Evolutionary conservation across 176 grass and related monocot genomes (phyloP), one percentile per base, ranked within the genome.

Genomic region (Pontederia crassipes): DNA sequence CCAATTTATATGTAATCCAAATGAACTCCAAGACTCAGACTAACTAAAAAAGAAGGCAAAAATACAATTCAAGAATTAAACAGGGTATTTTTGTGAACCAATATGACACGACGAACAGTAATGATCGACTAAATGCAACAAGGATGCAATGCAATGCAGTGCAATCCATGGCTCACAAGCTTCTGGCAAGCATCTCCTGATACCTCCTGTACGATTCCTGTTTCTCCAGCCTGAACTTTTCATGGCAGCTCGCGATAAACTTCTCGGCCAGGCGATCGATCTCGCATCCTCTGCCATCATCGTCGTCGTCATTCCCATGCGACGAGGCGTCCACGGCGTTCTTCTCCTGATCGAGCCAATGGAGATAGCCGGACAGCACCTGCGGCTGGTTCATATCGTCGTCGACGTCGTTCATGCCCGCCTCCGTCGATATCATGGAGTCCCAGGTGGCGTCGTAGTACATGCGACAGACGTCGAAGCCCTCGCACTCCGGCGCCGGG

Each of bases 181-280:
- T 35, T 35, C 29, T 35, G 29, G 29, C 29, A 35, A 35, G 29
- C 29, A 35, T 35, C 29, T 35, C 29, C 71, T 88, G 78, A 24
- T 78, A 81, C 77, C 90, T 81, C 77, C 87, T 81, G 57, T 88
- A 91, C 9, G 92, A 97, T 56, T 97, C 87, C 77, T 97, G 92
- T 70, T 91, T 91, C 84, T 97, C 87, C 67, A 91, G 69, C 59
- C 75, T 78, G 82, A 84, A 95, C 26, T 67, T 90, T 15, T 85
- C 83, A 40, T 87, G 87, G 72, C 83, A 87, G 28, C 83, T 88
- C 32, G 78, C 75, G 49, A 90, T 96, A 75, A 88, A 96, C 73
- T 61, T 90, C 83, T 88, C 92, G 15, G 83, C 87, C 4, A 81
- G 87, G 58, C 48, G 64, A 55, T 96, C 86, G 59, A 96, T 96